A percentile compares a stretch with the other conserved stretches of the same genome.
Conservation (phyloP, 768 basidiomycete genomes). For the Suillus placidus region DNA sequence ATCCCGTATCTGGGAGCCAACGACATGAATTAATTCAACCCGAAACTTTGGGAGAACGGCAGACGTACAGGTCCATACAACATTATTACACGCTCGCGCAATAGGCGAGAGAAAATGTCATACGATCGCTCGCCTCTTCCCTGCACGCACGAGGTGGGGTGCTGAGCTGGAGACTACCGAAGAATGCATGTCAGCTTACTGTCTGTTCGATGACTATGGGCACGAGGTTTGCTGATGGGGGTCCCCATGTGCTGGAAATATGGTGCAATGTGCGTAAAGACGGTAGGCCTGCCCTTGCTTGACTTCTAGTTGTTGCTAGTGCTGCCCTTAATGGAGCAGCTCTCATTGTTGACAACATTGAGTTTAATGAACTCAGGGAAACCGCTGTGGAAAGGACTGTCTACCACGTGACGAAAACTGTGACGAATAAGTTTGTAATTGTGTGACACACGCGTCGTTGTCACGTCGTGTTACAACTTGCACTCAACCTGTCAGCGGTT, state of each 20-base stretch:
- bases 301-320: conserved; percentile 19
- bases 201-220: conserved; percentile 95
- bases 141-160: conserved; percentile 38
- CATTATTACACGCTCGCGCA: conserved; percentile 95
- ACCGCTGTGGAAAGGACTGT: neutral
- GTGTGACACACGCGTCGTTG: conserved; percentile 36
- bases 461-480: conserved; percentile 17
- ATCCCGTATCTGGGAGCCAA: conserved; percentile 73
- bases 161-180: conserved; percentile 18
- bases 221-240: conserved; percentile 67
- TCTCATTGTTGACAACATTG: neutral
- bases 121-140: conserved; percentile 88
- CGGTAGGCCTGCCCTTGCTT: conserved; percentile 17
- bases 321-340: neutral
- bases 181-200: conserved; percentile 42
- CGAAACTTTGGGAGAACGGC: conserved; percentile 13
- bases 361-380: neutral
- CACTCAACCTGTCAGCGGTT: neutral
- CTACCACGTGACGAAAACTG: conserved; percentile 22
- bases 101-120: conserved; percentile 93
- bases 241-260: conserved; percentile 45
- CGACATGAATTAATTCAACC: conserved; percentile 16
- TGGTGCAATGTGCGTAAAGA: conserved; percentile 55
- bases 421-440: conserved; percentile 18
- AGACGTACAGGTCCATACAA: conserved; percentile 83